Base-by-base conservation (phyloP, 2,329 filamentous ascomycete species). In the Calonectria hongkongensis region DNA sequence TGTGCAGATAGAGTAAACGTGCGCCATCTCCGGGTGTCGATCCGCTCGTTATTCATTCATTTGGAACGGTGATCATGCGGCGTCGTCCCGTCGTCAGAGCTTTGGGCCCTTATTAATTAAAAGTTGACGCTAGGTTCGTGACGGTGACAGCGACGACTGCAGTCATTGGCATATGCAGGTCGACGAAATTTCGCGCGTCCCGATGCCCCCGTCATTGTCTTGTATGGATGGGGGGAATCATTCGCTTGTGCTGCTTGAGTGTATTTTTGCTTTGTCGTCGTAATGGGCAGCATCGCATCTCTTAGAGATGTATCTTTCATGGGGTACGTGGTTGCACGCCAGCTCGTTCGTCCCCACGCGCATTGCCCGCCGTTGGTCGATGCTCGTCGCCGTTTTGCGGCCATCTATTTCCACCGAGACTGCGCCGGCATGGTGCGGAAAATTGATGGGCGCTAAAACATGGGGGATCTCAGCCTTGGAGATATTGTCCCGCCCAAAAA, bases 51-150 rank as follows among this genome's bases (percentile, higher is more conserved):
- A 27, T 60, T 43, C 54, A 60, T 60, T 9, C 54, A 60, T 60
- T 9, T 60, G 54, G 54, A 60, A 41, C 54, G 54, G 54, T 36
- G 36, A 28, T 13, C 8, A 25, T 41, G 36, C 54, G 21, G 33
- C 54, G 25, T 3, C 54, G 54, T 27, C 36, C 33, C 10, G 54
- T 60, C 10, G 54, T 60, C 33, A 25, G 36, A 41, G 54, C 36
- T 60, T 60, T 60, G 36, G 36, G 39, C 54, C 54, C 54, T 60
- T 60, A 41, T 60, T 60, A 41, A 60, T 60, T 12, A 41, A 60
- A 60, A 60, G 27, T 27, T 33, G 21, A 41, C 54, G 54, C 54
- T 60, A 60, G 27, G 9, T 18, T 27, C 8, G 41, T 18, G 4
- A 21, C 27, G 21, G n/a, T 41, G 54, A 41, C 33, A 36, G 33